Evolutionary conservation across 108 stramenopile species (phyloP), one percentile per base, ranked within the genome.

Genomic region (Cyclotella distinguenda): DNA sequence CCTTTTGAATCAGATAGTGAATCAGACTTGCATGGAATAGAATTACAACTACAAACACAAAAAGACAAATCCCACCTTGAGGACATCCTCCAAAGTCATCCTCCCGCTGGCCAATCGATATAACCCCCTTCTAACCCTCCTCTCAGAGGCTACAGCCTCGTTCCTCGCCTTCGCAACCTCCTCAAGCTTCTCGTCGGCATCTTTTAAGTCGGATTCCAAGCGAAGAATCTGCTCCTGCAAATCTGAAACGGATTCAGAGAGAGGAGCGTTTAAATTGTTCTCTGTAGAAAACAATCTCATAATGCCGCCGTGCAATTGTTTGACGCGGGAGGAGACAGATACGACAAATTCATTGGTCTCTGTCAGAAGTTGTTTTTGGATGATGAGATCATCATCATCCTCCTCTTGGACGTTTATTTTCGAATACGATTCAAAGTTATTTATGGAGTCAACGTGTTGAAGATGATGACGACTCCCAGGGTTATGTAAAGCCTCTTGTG

Each of bases 41-140:
- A 38, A 11, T 10, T 38, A 11, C 36, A 8, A 38, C 36, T n/a
- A n/a, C n/a, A n/a, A n/a, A n/a, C n/a, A n/a, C 8, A 45, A 45
- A n/a, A 50, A 22, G 1, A 54, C 26, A 22, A 79, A 62, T 81
- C 70, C 6, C 25, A 69, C 68, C 68, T 86, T 86, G 39, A 93
- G 57, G 9, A 90, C 83, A 61, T 93, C 87, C 23, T 82, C 79
- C 45, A 84, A 33, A 40, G 82, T 73, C 60, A 89, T 64, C 13
- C 87, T 66, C 12, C 83, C 79, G 51, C 84, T 64, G 1, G 85
- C 82, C n/a, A 93, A 68, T 28, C 89, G 80, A 77, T 93, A 89
- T 7, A 93, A 44, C 16, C 87, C 85, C 38, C 92, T 80, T 34
- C 92, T 62, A n/a, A 90, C 80, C 32, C 86, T 75, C 40, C 84